A percentile compares a stretch with the other conserved stretches of the same genome.
Conservation (phyloP, 345 rosid species). For the Heritiera fomes region DNA sequence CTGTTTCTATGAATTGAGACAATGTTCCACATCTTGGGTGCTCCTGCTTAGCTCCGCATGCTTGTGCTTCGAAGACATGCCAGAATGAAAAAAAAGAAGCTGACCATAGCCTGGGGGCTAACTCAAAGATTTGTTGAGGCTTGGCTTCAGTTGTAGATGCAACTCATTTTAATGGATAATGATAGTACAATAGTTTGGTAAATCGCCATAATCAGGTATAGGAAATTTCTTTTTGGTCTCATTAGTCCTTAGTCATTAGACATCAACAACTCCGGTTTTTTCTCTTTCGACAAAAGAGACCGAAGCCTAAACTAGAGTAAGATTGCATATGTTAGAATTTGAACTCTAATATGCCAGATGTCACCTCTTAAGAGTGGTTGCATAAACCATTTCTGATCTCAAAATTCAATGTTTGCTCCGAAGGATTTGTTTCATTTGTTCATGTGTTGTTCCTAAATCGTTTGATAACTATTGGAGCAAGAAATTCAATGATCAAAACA, state of each 20-base stretch:
- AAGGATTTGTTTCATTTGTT: background rate
- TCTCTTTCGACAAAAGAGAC: no score
- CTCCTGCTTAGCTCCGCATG: no score
- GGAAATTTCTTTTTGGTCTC: no score
- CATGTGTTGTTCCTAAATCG: background rate
- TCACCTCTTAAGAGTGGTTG: no score
- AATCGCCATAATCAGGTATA: no score
- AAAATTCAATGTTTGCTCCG: background rate
- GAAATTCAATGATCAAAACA: slow-evolving; percentile 1
- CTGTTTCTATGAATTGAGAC: background rate
- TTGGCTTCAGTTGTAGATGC: background rate
- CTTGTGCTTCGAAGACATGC: background rate
- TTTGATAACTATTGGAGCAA: background rate
- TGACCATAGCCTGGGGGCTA: background rate
- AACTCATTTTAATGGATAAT: background rate
- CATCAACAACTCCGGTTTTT: no score
- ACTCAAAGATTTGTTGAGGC: background rate
- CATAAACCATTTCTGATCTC: background rate
- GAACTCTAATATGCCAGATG: no score
- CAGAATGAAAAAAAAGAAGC: background rate
- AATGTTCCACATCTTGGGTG: no score
- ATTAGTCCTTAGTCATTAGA: no score
- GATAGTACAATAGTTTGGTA: background rate
- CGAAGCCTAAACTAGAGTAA: no score
- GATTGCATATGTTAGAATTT: no score